Percentiles rank a stretch among this genome's conserved stretches.
Evolutionary conservation across 768 basidiomycete species (phyloP).

Genomic region (Termitomyces sp.): DNA sequence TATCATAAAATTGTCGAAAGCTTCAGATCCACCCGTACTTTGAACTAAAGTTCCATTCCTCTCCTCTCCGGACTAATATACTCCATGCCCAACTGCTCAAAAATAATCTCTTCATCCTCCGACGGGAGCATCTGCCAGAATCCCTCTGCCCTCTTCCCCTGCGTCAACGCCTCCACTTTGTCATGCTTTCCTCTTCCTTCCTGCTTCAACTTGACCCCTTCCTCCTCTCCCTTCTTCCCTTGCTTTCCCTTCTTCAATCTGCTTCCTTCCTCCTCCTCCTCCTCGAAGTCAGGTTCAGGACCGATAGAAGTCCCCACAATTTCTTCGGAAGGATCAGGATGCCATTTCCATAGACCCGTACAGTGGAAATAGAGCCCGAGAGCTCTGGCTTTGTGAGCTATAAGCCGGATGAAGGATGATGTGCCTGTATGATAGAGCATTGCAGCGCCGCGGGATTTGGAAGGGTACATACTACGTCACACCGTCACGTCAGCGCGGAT

Average conservation of each 20-base stretch:
- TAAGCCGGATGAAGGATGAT: conserved; percentile 34
- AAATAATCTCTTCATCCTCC: conserved; percentile 38
- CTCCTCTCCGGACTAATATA: conserved; percentile 33
- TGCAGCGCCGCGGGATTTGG: conserved; percentile 46
- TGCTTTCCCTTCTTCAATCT: neutral
- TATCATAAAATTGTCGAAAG: neutral
- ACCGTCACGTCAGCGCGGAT: neutral
- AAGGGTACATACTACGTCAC: conserved; percentile 36
- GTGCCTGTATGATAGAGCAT: conserved; percentile 55
- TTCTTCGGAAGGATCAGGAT: neutral
- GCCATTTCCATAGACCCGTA: conserved; percentile 62
- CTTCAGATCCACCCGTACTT: neutral
- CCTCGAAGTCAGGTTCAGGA: neutral
- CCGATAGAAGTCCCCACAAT: neutral
- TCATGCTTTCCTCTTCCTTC: neutral
- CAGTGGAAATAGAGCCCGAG: conserved; percentile 50
- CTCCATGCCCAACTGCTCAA: conserved; percentile 36
- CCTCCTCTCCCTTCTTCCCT: neutral
- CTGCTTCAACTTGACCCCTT: neutral
- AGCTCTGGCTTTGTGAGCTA: conserved; percentile 37
- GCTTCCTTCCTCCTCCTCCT: neutral
- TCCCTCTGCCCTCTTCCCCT: conserved; percentile 16
- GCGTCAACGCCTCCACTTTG: neutral
- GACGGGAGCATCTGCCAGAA: conserved; percentile 43
- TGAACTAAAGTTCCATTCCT: neutral